These are phyloP conservation scores for Coemansia sp. DNA, from an alignment of 192 early-diverging fungal species.

Conservation along the genomic window DNA sequence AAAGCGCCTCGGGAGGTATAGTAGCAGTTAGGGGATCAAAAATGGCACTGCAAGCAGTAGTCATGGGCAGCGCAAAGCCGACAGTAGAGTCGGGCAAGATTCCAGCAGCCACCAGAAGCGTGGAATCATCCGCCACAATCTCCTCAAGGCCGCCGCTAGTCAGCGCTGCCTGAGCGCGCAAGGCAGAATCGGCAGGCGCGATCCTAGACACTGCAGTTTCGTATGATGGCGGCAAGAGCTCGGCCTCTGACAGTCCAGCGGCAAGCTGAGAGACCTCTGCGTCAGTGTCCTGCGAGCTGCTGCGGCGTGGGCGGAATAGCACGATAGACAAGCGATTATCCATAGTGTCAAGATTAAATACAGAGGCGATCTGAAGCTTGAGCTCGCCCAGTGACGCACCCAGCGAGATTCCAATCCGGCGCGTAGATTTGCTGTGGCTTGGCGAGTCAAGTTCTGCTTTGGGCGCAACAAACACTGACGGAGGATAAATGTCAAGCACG, in stretches of 20 bases:
- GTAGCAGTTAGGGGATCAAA: constrained; percentile 1
- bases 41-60: neutral
- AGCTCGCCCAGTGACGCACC: constrained; percentile 26
- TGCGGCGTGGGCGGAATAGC: constrained; percentile 9
- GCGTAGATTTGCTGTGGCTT: neutral
- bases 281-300: neutral
- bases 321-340: neutral
- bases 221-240: constrained; percentile 19
- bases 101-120: constrained; percentile 12
- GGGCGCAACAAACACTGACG: constrained; percentile 17
- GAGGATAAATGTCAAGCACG: constrained; percentile 27
- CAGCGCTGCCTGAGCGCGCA: neutral
- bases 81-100: constrained; percentile 24
- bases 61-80: constrained; percentile 8
- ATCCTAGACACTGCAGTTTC: constrained; percentile 12
- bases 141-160: neutral
- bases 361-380: constrained; percentile 16
- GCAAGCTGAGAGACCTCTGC: neutral
- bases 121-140: constrained; percentile 1
- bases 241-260: neutral
- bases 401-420: constrained; percentile 22
- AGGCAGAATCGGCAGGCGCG: neutral
- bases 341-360: neutral
- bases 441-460: neutral
- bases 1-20: neutral